Evolutionary conservation across 371 early-diverging fungal genomes (phyloP), one percentile per base, ranked within the genome.

Genomic region (Mortierella sp.): DNA sequence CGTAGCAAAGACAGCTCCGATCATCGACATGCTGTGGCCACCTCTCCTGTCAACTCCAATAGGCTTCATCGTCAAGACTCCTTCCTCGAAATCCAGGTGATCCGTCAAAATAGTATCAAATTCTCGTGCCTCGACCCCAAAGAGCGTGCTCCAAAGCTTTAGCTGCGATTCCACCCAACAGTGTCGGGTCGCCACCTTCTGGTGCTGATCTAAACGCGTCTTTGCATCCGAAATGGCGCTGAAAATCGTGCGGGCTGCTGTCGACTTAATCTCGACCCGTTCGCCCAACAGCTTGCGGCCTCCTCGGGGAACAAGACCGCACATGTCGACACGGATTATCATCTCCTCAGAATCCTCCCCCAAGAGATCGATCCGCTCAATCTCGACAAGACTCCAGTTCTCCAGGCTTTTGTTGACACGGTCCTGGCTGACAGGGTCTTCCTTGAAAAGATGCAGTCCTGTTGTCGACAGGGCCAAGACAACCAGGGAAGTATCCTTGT

Each of bases 331-430:
- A 8, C 28, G 34, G 5, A 78, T 68, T 11, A 38, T 70, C 26
- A 26, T 48, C 7, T 73, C 73, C 26, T 26, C 50, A 6, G 60
- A 58, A 2, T 60, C 72, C 6, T 57, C 28, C 31, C 19, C 28
- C 21, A 55, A 11, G 38, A 24, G 48, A 9, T 24, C 28, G 28
- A 80, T n/a, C 8, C 44, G 57, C n/a, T 84, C 78, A 45, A 84
- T 80, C 80, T 84, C 84, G 14, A 71, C 55, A n/a, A 84, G 48
- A 31, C 78, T 80, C 84, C 84, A 84, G 63, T 84, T 73, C 45
- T 68, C 63, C 10, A 77, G 52, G 26, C 70, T 55, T 65, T 50
- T 76, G 34, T 44, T 21, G 5, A 50, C 24, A 7, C 52, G 47
- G 5, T 68, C 72, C 14, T 38, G 58, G 3, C 45, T 26, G 4